These are phyloP conservation scores for Aspergillus wentii DNA, from an alignment of 495 filamentous ascomycete genomes.

Conservation along the genomic window DNA sequence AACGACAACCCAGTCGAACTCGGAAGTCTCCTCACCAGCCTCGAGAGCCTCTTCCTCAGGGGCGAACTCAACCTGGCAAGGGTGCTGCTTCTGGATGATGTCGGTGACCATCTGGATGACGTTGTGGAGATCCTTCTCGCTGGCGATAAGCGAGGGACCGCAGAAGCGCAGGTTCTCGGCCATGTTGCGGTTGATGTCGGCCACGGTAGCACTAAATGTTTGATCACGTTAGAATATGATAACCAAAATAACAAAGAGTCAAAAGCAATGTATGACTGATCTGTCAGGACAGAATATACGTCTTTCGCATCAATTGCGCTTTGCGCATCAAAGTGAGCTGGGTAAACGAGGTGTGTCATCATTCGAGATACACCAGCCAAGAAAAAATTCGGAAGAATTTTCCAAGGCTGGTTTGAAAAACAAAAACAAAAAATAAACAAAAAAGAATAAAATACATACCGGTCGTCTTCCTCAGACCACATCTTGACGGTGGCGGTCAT, in stretches of 20 bases:
- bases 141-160: conserved; percentile 79
- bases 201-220: conserved; percentile 67
- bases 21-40: conserved; percentile 74
- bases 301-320: conserved; percentile 83
- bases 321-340: conserved; percentile 97
- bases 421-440: conserved; percentile 11
- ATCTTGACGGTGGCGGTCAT: conserved; percentile 76
- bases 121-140: conserved; percentile 56
- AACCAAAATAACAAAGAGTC: conserved; percentile 7
- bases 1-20: conserved; percentile 96
- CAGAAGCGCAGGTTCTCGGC: conserved; percentile 89
- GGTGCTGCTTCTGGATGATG: conserved; percentile 83
- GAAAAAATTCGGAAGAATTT: neutral
- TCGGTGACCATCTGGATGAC: conserved; percentile 61
- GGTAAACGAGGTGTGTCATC: conserved; percentile 92
- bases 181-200: conserved; percentile 92
- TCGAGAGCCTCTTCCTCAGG: conserved; percentile 68
- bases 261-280: conserved; percentile 9
- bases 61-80: conserved; percentile 85
- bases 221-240: conserved; percentile 32
- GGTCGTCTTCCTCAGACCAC: conserved; percentile 87
- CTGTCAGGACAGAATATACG: conserved; percentile 57
- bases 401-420: conserved; percentile 9
- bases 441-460: conserved; percentile 58
- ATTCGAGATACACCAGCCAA: conserved; percentile 36